phyloP scores from a whole-genome alignment of 495 filamentous ascomycete species.

The Daldinia childiae region DNA sequence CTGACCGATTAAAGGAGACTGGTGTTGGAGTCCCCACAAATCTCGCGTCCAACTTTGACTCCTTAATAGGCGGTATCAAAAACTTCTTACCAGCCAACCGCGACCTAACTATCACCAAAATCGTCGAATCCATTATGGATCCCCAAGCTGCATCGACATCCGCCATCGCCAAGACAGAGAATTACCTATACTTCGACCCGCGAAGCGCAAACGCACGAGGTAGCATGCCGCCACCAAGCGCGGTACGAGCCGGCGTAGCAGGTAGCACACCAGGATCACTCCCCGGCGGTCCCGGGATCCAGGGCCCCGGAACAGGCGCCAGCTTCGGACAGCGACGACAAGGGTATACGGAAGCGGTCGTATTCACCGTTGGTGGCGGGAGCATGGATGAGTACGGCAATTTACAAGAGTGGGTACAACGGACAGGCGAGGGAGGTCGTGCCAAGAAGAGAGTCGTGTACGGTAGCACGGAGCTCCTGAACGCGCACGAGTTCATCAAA shows the following conservation, averaged over 20 bases:
- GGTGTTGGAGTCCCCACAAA: conserved; percentile 64
- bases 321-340: conserved; percentile 94
- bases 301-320: conserved; percentile 73
- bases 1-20: conserved; percentile 91
- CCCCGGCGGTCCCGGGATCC: conserved; percentile 55
- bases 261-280: conserved; percentile 54
- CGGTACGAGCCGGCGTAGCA: conserved; percentile 54
- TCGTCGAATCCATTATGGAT: conserved; percentile 98
- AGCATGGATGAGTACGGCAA: conserved; percentile 99
- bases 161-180: conserved; percentile 95
- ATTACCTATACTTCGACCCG: conserved; percentile 98
- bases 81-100: conserved; percentile 96
- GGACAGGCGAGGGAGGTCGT: conserved; percentile 67
- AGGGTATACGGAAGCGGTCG: conserved; percentile 93
- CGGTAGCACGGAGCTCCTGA: conserved; percentile 93
- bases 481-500: conserved; percentile 84
- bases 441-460: conserved; percentile 85
- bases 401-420: conserved; percentile 91
- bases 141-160: conserved; percentile 86
- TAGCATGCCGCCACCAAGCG: conserved; percentile 82
- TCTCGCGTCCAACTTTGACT: conserved; percentile 90
- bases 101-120: conserved; percentile 96
- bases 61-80: conserved; percentile 96
- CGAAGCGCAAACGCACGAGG: conserved; percentile 91
- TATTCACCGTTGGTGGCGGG: conserved; percentile 96